Base-by-base conservation (phyloP, 768 basidiomycete genomes). In the Lentinula sp. region DNA sequence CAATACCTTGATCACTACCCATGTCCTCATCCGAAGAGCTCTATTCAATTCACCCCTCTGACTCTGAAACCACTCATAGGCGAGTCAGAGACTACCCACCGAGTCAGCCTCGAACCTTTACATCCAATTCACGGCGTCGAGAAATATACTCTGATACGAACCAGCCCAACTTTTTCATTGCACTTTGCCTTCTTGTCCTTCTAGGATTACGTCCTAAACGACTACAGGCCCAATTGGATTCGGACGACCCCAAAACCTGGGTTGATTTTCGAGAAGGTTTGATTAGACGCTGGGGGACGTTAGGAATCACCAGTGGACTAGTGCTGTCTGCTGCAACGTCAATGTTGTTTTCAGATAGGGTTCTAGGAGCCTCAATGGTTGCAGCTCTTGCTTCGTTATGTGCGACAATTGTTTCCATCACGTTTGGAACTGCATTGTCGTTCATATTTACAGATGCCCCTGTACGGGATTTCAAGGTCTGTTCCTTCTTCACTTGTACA, bases 271-370 rank as follows among this genome's bases (percentile, higher is more conserved):
- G 63, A 43, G 60, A 51, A 6, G 57, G 56, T 10, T 52, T 64
- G 43, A 61, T 64, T 42, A 57, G 58, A 51, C 63, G 63, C 9
- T 64, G 63, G 63, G 60, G 61, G 28, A 61, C 63, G 53, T 49
- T 64, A 23, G 60, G 60, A 33, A 64, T 64, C 35, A 64, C 63
- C 16, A 64, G 60, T 20, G 63, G 63, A 33, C 36, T 64, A 36
- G 57, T 64, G 33, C 46, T 64, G 35, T 57, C 55, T 36, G 63
- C 63, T 37, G 59, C 63, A 13, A 61, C 63, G 42, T 42, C 63
- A 12, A 50, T 61, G 35, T 18, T 64, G 18, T 60, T 64, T 50
- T 61, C 56, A 10, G 59, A 64, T 55, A n/a, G 55, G 18, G 54
- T 64, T 48, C 23, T 20, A 6, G 60, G 63, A 16, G 63, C 50